Evolutionary conservation across 305 asterid genomes (phyloP), one percentile per base, ranked within the genome.

Genomic region (Solanum hybrid): DNA sequence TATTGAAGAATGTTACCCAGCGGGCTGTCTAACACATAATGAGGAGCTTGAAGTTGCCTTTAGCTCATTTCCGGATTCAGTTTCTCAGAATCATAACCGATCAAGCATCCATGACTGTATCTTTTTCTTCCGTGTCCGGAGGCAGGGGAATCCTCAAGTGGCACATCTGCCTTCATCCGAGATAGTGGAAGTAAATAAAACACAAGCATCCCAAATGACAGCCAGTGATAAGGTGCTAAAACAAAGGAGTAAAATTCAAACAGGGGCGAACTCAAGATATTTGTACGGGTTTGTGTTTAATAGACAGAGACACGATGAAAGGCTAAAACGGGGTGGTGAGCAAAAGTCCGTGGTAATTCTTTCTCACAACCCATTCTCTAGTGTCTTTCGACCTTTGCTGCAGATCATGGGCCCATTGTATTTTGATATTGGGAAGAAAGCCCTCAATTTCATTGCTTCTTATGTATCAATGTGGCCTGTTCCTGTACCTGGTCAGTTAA

Each of bases 41-140:
- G 99, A 97, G 94, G 99, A 96, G 97, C 98, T 96, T 80, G 99
- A 95, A 91, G 94, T 97, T 72, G 95, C 99, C 41, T 96, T 96
- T 89, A 97, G 94, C 92, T 96, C 99, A 15, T 97, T 97, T 90
- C 99, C 99, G 1, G 99, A 97, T 94, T 97, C 99, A 90, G 98
- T 96, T 90, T 95, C 99, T 27, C 99, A 96, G 91, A 89, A 93
- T 90, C 98, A 96, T 86, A 97, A 95, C 84, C 97, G 99, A 88
- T 94, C 99, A 72, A 96, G 99, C 93, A 97, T 96, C 91, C 98
- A 96, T 87, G 99, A 97, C 73, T 96, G 96, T 89, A 95, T 97
- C 86, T 97, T 97, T 94, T 96, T 97, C 94, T 97, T 96, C 93
- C 98, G 99, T 90, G 90, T 94, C 41, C 90, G 93, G 87, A 95